Base-by-base conservation (phyloP, 2,329 filamentous ascomycete genomes). In the Cercospora zeina region DNA sequence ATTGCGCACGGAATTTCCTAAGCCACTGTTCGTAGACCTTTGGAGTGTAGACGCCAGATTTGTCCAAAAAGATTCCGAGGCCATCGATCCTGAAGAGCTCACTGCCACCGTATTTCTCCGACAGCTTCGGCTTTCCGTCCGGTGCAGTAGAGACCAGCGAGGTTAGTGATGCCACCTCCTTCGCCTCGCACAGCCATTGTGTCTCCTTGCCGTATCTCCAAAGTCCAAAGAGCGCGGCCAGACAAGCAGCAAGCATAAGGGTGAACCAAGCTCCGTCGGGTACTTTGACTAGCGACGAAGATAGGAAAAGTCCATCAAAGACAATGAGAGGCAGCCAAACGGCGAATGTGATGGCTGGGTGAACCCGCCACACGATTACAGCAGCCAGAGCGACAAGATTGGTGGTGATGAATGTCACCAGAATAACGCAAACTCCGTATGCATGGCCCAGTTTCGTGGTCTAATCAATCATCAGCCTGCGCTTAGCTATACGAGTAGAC, bases 241-340 rank as follows among this genome's bases (percentile, higher is more conserved):
- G 81, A 8, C 89, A 76, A 3, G 79, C 78, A 0, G 88, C 81
- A 7, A 92, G 79, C 0, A 85, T 79, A 1, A 92, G 77, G 0
- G 89, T 91, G 70, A 93, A 90, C 89, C 89, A 93, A 1, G 88
- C 89, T 1, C 89, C 89, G 9, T 87, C 81, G 0, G 89, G 89
- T 0, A 92, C 86, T 71, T 92, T 92, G 54, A 80, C 86, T 0
- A 91, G 77, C 0, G 87, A 84, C 0, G 89, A 84, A 0, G 86
- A 87, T 3, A 92, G 79, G 71, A 86, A 93, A 0, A 87, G 78
- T 2, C 86, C 86, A 68, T 92, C 89, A 50, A 90, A 76, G 1
- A 79, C 78, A 21, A 82, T 84, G 65, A 92, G 87, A 27, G 84
- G 73, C 0, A 90, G 76, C 76, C 86, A 89, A 1, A 85, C 77